Evolutionary conservation across 768 basidiomycete species (phyloP), one percentile per base, ranked within the genome.

Genomic region (Tylopilus subfusipes): DNA sequence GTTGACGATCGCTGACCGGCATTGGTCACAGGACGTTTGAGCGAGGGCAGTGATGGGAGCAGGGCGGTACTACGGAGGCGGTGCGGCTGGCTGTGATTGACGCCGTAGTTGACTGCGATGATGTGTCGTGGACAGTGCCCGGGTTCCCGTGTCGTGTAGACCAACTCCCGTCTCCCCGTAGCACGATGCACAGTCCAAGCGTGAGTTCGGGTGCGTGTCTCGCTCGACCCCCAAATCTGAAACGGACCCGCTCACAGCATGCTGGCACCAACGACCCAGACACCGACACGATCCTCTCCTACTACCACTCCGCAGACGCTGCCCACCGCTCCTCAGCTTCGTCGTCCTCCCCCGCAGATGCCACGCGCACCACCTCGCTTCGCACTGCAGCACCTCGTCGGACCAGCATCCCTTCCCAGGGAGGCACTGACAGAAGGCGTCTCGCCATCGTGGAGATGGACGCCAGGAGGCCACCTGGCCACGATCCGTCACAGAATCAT

Each of bases 371-470:
- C 42, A 49, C 56, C 31, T 38, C 63, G 61, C 58, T 50, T 61
- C 39, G 70, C 24, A 24, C 64, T 38, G 71, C 60, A 47, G 71
- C 56, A 22, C 71, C 73, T 54, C 74, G 74, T 18, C 76, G 84
- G 55, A 73, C 79, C 27, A 82, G 78, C 60, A 69, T 75, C 18
- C 82, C 80, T 19, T 81, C 85, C 1, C 78, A 81, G 64, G 83
- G 82, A 55, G 78, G 80, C 60, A 72, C 78, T 49, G 86, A 87
- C 71, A 80, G 85, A 62, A 77, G 87, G 47, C 76, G 85, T 54
- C 72, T 87, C 47, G 84, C 84, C 42, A 82, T 89, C 57, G 80
- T 88, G 36, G 77, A 86, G 69, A 75, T 83, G 76, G 79, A 82
- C 68, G 52, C 73, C 31, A n/a, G 42, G 16, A 48, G 44, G 27